Base-by-base conservation (phyloP, 2,329 filamentous ascomycete genomes). In the Chaetomium globosum region DNA sequence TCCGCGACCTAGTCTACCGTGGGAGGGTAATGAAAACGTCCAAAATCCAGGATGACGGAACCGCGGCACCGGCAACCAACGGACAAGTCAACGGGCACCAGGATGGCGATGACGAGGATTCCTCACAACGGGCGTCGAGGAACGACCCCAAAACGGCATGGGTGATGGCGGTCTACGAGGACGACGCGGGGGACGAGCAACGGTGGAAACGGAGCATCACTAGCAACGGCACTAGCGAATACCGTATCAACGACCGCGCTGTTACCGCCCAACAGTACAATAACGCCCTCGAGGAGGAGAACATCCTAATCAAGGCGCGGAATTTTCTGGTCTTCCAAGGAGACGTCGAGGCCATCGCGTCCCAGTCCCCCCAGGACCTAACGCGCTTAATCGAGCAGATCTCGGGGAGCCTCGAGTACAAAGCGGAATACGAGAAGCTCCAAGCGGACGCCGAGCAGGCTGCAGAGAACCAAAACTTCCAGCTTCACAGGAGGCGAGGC, bases 151-250 rank as follows among this genome's bases (percentile, higher is more conserved):
- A 93, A 76, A 95, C 89, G 2, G 96, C 95, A 3, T 99, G 94
- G 94, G 96, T 99, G 16, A 98, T 97, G 93, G 95, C 95, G 33
- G 94, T 99, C 19, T 99, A 98, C 77, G 93, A 97, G 76, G 95
- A 99, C 74, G 95, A 99, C 75, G 93, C 93, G 2, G 94, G 93
- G 55, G 92, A 97, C 73, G 92, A 96, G 77, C 93, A 97, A 75
- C 88, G 89, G 71, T 99, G 95, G 95, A 97, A 97, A 80, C 91
- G 95, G 67, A 89, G 88, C 70, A 99, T 99, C 76, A 98, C 93
- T 4, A 92, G 85, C 71, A 85, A 88, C 68, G 95, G 95, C 55
- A 88, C 89, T 31, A 97, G 93, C 81, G 94, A 98, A 78, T 99
- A 98, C 77, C 89, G 94, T 67, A 97, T 99, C 82, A 98, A 99